Evolutionary conservation across 805 yeast genomes (phyloP).

Genomic region (Wickerhamomyces bovis): DNA sequence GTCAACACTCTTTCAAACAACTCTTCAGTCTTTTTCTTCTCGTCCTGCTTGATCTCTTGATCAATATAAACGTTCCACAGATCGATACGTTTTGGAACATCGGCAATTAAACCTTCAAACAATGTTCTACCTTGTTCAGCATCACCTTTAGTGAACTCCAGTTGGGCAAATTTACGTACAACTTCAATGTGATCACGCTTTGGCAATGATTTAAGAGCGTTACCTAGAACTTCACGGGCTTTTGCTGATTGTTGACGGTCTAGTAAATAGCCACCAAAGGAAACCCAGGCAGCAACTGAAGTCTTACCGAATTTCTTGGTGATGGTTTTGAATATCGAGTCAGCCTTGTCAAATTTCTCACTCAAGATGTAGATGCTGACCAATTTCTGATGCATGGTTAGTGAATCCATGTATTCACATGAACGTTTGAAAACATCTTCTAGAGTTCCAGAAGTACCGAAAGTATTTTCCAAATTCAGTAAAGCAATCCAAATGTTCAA

Average conservation of each 20-base stretch:
- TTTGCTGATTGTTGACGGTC: conserved; percentile 48
- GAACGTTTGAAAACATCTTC: conserved; percentile 79
- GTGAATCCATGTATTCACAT: conserved; percentile 87
- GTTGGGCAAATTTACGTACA: conserved; percentile 81
- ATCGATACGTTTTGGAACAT: conserved; percentile 88
- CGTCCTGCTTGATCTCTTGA: conserved; percentile 74
- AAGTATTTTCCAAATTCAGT: conserved; percentile 87
- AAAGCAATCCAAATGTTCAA: conserved; percentile 94
- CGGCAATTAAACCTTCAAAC: conserved; percentile 85
- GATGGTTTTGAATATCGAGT: conserved; percentile 55
- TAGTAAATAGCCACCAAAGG: conserved; percentile 71
- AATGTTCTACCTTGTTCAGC: conserved; percentile 91
- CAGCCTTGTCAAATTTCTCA: conserved; percentile 68
- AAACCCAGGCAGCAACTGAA: conserved; percentile 68
- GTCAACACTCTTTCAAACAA: conserved; percentile 75
- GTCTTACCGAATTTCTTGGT: conserved; percentile 75
- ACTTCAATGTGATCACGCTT: conserved; percentile 71
- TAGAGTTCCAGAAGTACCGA: conserved; percentile 79
- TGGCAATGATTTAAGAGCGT: conserved; percentile 65
- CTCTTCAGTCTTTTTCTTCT: conserved; percentile 63
- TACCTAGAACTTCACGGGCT: conserved; percentile 69
- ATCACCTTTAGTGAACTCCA: conserved; percentile 84
- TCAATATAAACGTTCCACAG: conserved; percentile 94
- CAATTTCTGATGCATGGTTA: conserved; percentile 72
- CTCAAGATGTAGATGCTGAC: conserved; percentile 70